A percentile compares a stretch with the other conserved stretches of the same genome.
Conservation (phyloP, 495 filamentous ascomycete species). For the Achaetomiella virescens region DNA sequence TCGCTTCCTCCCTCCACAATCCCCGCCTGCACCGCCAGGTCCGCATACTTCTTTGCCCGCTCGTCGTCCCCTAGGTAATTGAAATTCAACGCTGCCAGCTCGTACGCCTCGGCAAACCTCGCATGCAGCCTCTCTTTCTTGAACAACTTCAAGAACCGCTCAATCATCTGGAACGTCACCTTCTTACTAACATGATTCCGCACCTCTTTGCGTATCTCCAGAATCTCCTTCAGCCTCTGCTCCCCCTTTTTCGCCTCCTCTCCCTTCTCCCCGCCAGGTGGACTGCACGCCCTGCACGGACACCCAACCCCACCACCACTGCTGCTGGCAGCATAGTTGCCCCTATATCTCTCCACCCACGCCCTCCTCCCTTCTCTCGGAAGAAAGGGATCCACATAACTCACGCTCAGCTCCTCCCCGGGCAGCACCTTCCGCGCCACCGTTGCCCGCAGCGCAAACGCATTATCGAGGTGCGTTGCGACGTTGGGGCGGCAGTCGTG, state of each 20-base stretch:
- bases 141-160: conserved; percentile 24
- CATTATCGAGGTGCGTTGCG: conserved; percentile 26
- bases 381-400: conserved; percentile 26
- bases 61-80: conserved; percentile 28
- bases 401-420: conserved; percentile 32
- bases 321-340: not conserved
- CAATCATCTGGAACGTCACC: conserved; percentile 26
- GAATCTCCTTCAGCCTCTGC: conserved; percentile 21
- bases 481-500: conserved; percentile 36
- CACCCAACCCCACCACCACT: conserved; percentile 5
- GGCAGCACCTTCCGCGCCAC: conserved; percentile 24
- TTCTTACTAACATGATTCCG: conserved; percentile 25
- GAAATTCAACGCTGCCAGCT: conserved; percentile 36
- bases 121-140: conserved; percentile 26
- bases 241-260: conserved; percentile 20
- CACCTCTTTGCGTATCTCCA: conserved; percentile 21
- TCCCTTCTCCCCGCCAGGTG: not conserved
- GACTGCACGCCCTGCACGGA: conserved; percentile 21
- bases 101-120: conserved; percentile 29
- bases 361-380: conserved; percentile 17
- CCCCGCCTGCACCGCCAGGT: conserved; percentile 24
- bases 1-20: conserved; percentile 25
- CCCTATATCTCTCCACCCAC: conserved; percentile 19
- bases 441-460: conserved; percentile 21
- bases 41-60: conserved; percentile 23